Evolutionary conservation across 805 yeast genomes (phyloP), one percentile per base, ranked within the genome.

Genomic region (Candida ipomoeae): DNA sequence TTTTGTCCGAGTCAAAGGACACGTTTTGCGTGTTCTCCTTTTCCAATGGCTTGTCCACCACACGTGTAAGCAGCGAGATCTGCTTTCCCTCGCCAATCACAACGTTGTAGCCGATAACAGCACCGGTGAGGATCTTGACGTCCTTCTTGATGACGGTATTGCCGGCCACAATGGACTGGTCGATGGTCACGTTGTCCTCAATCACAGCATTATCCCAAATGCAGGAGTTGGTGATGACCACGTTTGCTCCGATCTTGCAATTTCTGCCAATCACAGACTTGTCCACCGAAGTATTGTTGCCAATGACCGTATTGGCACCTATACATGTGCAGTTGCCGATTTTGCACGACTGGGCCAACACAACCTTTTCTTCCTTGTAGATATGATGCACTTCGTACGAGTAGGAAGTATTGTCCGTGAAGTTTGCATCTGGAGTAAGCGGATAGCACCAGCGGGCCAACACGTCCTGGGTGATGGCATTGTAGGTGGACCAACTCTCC

Each of bases 381-480:
- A 92, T 81, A 66, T 94, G 95, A 48, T 88, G 86, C 46, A 85
- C 79, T 60, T 86, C 95, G 67, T 89, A 89, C 2, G 83, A 71
- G 64, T 88, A 94, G 1, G 88, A 79, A 62, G 87, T 89, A 39
- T 47, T 34, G 59, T 79, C 83, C 48, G 84, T 68, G 57, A 87
- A 70, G 65, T 92, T 91, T 48, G 90, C 75, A 56, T 92, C 98
- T 2, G 96, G 92, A 15, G 85, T 89, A 48, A 92, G 73, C 23
- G 99, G 99, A 62, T 89, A 92, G 52, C 92, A 80, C 89, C 96
- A 94, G 64, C 98, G 82, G 20, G 90, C 89, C 48, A 94, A 72
- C 38, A 91, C 81, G 65, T 94, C 98, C 67, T 88, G 94, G 14
- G 95, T 81, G 14, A 94, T 83, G 10, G 96, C 91, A 64, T 87